Conservation (phyloP, 2,329 filamentous ascomycete genomes). For the Diaporthe aspalathi region DNA sequence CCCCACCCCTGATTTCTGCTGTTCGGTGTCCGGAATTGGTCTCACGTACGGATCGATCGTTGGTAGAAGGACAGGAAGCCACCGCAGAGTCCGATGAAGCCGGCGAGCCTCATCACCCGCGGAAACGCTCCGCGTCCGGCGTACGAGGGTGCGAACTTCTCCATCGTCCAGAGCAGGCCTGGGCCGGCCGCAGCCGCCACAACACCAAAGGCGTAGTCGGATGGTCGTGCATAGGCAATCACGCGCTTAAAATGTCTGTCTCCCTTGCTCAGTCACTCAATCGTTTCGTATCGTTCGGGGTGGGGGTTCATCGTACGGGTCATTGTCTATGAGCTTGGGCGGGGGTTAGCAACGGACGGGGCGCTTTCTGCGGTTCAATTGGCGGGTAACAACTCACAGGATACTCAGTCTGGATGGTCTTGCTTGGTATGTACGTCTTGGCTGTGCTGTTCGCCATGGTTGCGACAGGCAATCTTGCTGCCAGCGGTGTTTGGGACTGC, state of each 20-base stretch:
- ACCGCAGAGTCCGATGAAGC: slow-evolving; percentile 77
- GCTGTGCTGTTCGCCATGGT: slow-evolving; percentile 53
- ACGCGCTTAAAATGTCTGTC: slow-evolving; percentile 90
- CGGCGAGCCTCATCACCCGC: slow-evolving; percentile 82
- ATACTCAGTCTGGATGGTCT: slow-evolving; percentile 84
- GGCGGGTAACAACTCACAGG: slow-evolving; percentile 71
- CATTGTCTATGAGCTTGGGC: slow-evolving; percentile 93
- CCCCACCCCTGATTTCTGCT: background rate
- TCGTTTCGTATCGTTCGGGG: background rate
- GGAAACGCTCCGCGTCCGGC: slow-evolving; percentile 86
- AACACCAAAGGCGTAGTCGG: slow-evolving; percentile 81
- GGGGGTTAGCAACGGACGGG: slow-evolving; percentile 43
- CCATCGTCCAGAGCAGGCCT: slow-evolving; percentile 79
- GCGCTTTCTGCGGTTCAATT: slow-evolving; percentile 41
- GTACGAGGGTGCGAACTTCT: slow-evolving; percentile 86
- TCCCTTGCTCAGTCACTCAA: slow-evolving; percentile 8
- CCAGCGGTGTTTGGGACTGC: slow-evolving; percentile 36
- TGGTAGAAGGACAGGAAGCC: slow-evolving; percentile 90
- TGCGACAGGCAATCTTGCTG: slow-evolving; percentile 39
- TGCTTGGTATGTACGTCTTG: slow-evolving; percentile 74
- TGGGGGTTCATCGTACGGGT: slow-evolving; percentile 77
- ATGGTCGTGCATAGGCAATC: slow-evolving; percentile 83
- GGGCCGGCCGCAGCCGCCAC: slow-evolving; percentile 79
- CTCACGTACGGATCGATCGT: slow-evolving; percentile 81
- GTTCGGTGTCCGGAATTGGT: background rate